phyloP scores from a whole-genome alignment of 2,329 filamentous ascomycete genomes.

The Fusarium continuum region DNA sequence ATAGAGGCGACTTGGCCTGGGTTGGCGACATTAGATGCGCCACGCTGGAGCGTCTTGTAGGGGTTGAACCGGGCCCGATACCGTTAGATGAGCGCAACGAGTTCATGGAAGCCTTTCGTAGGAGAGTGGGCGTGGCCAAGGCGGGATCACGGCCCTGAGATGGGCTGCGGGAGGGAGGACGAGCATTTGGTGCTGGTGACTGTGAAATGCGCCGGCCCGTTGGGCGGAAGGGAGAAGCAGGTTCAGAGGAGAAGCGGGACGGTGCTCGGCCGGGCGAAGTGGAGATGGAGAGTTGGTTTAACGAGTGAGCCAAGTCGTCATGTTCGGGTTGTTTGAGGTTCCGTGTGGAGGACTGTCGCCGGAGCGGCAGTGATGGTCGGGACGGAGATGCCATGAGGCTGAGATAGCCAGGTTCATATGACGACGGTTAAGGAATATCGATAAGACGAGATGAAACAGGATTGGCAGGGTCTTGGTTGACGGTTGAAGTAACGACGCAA shows the following conservation, averaged over 20 bases:
- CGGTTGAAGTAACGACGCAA: constrained; percentile 17
- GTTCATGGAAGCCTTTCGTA: constrained; percentile 66
- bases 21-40: constrained; percentile 56
- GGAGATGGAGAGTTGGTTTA: constrained; percentile 57
- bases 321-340: constrained; percentile 38
- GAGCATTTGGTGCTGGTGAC: constrained; percentile 36
- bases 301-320: constrained; percentile 53
- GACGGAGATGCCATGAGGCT: constrained; percentile 45
- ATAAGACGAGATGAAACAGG: constrained; percentile 13
- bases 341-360: constrained; percentile 49
- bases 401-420: constrained; percentile 18
- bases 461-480: constrained; percentile 13
- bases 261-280: constrained; percentile 44
- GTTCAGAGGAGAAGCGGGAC: constrained; percentile 51
- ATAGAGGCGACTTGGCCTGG: constrained; percentile 50
- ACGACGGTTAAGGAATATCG: constrained; percentile 28
- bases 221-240: constrained; percentile 51
- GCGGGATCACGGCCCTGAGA: constrained; percentile 55
- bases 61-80: constrained; percentile 48
- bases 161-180: constrained; percentile 54
- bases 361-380: constrained; percentile 44
- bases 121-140: constrained; percentile 59
- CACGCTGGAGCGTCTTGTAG: constrained; percentile 60
- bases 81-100: constrained; percentile 63
- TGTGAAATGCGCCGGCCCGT: constrained; percentile 48